Base-by-base conservation (phyloP, 2,329 filamentous ascomycete species). In the Nigrospora sphaerica region DNA sequence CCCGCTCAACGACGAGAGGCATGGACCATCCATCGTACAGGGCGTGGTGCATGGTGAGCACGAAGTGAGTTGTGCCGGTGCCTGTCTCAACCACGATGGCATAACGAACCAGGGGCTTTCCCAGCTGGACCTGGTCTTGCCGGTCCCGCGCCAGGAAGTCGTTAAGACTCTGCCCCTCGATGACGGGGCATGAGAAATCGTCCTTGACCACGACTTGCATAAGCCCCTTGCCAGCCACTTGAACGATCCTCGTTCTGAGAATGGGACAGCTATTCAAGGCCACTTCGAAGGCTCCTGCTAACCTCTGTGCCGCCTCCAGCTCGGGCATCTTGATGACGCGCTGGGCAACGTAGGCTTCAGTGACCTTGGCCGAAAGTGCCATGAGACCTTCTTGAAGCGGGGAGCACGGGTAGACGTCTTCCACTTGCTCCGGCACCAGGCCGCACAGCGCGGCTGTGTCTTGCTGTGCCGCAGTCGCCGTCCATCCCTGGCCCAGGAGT, bases 21-120 rank as follows among this genome's bases (percentile, higher is more conserved):
- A 77, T 73, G 0, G 69, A 72, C 75, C 76, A 79, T 19, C 77
- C 77, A 44, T 81, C 77, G 48, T 80, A 81, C 0, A 80, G 56
- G 5, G 70, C 73, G 51, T 80, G 77, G 51, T 80, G 77, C 62
- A 77, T 72, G 1, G 73, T 75, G 50, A 75, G 60, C n/a, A 79
- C 69, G 49, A 79, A 75, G 52, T 68, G 63, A 14, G 61, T 55
- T 39, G 61, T 65, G 33, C 56, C 60, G 5, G 57, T 58, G 7
- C 54, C 37, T 31, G 49, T 51, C 4, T 54, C 49, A 32, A 66
- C n/a, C 7, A 28, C 23, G 10, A 28, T 61, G 4, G 67, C 71
- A 44, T 71, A 76, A 10, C 72, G 67, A 3, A 72, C 67, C 10
- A 77, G 63, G 3, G 71, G 64, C 45, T 59, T 69, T 9, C 72